These are phyloP conservation scores for Gentiana dahurica DNA, from an alignment of 257 asterid species.

Conservation along the genomic window DNA sequence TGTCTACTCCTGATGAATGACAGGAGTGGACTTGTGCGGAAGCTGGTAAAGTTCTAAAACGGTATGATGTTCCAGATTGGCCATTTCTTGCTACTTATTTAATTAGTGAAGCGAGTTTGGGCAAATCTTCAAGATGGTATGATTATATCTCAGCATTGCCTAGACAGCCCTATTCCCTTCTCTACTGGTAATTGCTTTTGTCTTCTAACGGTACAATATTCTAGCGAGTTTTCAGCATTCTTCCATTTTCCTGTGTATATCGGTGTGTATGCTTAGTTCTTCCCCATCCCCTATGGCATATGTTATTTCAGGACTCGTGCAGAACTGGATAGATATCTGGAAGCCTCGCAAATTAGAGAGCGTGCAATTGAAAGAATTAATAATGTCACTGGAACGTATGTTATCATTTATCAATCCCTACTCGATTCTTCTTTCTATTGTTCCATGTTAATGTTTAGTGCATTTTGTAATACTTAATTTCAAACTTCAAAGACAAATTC, in stretches of 20 bases:
- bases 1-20: slow-evolving; percentile 13
- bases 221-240: slow-evolving; percentile 6
- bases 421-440: neutral
- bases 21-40: slow-evolving; percentile 75
- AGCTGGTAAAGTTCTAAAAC: slow-evolving; percentile 63
- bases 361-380: slow-evolving; percentile 85
- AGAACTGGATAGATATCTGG: slow-evolving; percentile 82
- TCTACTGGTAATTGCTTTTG: slow-evolving; percentile 59
- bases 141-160: slow-evolving; percentile 91
- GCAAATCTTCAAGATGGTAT: slow-evolving; percentile 70
- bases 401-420: slow-evolving; percentile 12
- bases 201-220: slow-evolving; percentile 6
- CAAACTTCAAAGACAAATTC: slow-evolving; percentile 10
- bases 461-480: slow-evolving; percentile 12
- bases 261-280: slow-evolving; percentile 40
- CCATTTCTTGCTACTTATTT: slow-evolving; percentile 84
- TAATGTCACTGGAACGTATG: slow-evolving; percentile 87
- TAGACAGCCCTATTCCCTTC: slow-evolving; percentile 89
- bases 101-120: slow-evolving; percentile 75
- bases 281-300: slow-evolving; percentile 57
- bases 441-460: neutral
- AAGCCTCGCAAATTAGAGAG: slow-evolving; percentile 84
- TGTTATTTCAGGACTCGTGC: slow-evolving; percentile 93
- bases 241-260: slow-evolving; percentile 11
- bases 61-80: slow-evolving; percentile 82